Evolutionary conservation across 176 grass and related monocot genomes (phyloP), one percentile per base, ranked within the genome.

Genomic region (Ensete glaucum): DNA sequence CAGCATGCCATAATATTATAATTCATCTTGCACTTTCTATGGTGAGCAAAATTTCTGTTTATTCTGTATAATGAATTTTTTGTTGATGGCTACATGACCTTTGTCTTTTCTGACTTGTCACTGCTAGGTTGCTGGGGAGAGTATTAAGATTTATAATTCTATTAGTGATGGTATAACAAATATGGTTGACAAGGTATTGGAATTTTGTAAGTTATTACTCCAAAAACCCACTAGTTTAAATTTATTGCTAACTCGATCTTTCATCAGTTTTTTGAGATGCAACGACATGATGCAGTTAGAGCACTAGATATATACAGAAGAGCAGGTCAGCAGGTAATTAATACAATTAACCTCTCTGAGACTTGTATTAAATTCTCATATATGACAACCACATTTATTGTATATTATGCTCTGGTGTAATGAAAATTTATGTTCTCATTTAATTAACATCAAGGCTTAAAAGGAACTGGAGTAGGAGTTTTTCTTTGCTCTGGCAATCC

Each of bases 211-310:
- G 48, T 25, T 69, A 70, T 25, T 69, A 70, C 16, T 21, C 51
- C 21, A 70, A 60, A 9, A 50, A 3, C 1, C 16, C 17, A 70
- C 34, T 49, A 8, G 2, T n/a, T 51, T 51, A 8, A 50, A 19
- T 70, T 20, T 50, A 82, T 79, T 58, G 56, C 57, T 52, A 64
- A 83, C 12, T 79, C 59, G n/a, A 52, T 70, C 52, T 27, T 78
- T 74, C 64, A 43, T 48, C 84, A 98, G 95, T 98, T 98, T 71
- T 98, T 98, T 82, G 95, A 98, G 73, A 93, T 98, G 95, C 84
- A 89, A 54, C 80, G 95, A 26, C 87, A 87, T 84, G 88, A 98
- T 9, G 90, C 95, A 55, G 26, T 91, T 79, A 88, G 84, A 81
- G 90, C 95, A 26, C 86, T 98, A 62, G 95, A 87, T 21, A 89